Base-by-base conservation (phyloP, 163 green algal genomes). In the Chlorella variabilis region DNA sequence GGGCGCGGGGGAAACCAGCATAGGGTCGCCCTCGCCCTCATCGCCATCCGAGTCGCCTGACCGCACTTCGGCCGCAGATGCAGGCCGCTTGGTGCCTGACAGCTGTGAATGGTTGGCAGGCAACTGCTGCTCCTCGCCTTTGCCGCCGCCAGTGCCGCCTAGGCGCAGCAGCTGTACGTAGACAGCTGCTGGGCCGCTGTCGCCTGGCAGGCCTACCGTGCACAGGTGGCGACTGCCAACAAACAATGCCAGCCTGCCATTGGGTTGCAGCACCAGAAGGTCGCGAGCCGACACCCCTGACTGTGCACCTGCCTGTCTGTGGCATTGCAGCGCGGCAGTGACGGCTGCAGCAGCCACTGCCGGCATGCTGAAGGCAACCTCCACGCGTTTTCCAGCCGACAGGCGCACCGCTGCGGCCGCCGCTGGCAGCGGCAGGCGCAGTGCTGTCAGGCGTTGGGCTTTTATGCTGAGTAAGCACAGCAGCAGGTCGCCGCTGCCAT, bases 191-290 rank as follows among this genome's bases (percentile, higher is more conserved):
- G 78, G 7, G 6, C n/a, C 25, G 29, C 34, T 17, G 4, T 42
- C 48, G 27, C 65, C 38, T 3, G 70, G 59, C 39, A 83, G 29
- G 11, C 7, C 34, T 6, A 82, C 80, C 3, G 79, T 78, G 67
- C 85, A 89, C 11, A 89, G 48, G 9, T 62, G 81, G 39, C 75
- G 78, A 2, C 21, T 42, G n/a, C 88, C 91, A 15, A 86, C 70
- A 66, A 91, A 87, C 77, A 96, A 81, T 54, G 83, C n/a, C 48
- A 94, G 80, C 69, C 87, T 76, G 4, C 88, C 85, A 29, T 81
- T 71, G 3, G 83, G 84, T 51, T 83, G 77, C 67, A 95, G 83
- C 61, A 93, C 58, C 41, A 95, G 84, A 3, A 95, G 75, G 83
- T 94, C 91, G 0, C 75, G 58, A 15, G 71, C 11, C 29, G 69